Base-by-base conservation (phyloP, 352 stramenopile genomes). In the Phytophthora europaea region DNA sequence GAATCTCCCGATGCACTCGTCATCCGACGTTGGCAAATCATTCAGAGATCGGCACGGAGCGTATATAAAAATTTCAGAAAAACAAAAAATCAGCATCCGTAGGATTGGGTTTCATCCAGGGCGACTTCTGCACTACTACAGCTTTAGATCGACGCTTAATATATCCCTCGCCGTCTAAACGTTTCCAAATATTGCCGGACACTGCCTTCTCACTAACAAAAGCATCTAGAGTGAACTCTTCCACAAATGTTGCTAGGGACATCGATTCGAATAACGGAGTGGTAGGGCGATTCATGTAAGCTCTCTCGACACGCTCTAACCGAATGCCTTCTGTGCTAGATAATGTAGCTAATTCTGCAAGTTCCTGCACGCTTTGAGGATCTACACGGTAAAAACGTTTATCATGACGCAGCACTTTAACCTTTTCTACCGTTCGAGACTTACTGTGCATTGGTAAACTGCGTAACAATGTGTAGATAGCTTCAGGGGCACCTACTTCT, bases 11-110 rank as follows among this genome's bases (percentile, higher is more conserved):
- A 22, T 5, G 51, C 56, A 62, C 26, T 62, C 36, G 34, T 53
- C 38, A 62, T 62, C 56, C 10, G n/a, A n/a, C 6, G 13, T 6
- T 5, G 52, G 52, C 12, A 58, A 28, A 20, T 38, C 23, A 9
- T 0, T 5, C 3, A 38, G 12, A 7, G 5, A 9, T 34, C 36
- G 36, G 22, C 56, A 62, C 20, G 56, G 20, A 8, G 15, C 33
- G 13, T 62, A 22, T 12, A 62, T 22, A 36, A 62, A 52, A 8
- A 22, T 16, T 52, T 62, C 53, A 16, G 53, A 26, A 45, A 60
- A 48, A 23, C 53, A 60, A 23, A 60, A n/a, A 45, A 13, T 45
- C 12, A 15, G 53, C 4, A 48, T 60, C 28, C 1, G 53, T 60
- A 10, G 53, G 7, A 28, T 60, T 31, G 10, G 53, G 53, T 26